phyloP scores from a whole-genome alignment of 768 basidiomycete species.

The Suillus spraguei region DNA sequence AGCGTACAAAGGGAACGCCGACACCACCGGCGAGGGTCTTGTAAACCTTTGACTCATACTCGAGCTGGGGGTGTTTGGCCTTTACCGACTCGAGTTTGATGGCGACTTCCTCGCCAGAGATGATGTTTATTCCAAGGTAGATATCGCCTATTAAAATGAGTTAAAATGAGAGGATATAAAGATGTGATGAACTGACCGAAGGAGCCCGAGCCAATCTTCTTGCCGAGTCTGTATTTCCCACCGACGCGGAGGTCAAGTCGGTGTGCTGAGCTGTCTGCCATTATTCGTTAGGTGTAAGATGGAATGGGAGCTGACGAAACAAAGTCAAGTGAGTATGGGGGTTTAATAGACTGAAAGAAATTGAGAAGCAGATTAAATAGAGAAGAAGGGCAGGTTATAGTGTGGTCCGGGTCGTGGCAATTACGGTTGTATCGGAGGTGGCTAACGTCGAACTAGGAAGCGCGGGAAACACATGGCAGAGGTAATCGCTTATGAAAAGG shows the following conservation, averaged over 20 bases:
- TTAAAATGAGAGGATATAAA: slow-evolving; percentile 13
- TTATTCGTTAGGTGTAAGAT: slow-evolving; percentile 33
- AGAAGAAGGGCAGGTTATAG: slow-evolving; percentile 30
- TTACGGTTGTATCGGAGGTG: slow-evolving; percentile 39
- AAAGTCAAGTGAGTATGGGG: slow-evolving; percentile 18
- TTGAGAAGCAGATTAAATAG: slow-evolving; percentile 22
- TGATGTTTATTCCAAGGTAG: slow-evolving; percentile 99
- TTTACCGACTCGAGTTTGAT: slow-evolving; percentile 99
- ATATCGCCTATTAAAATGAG: slow-evolving; percentile 74
- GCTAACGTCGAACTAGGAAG: slow-evolving; percentile 29
- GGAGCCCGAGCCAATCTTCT: slow-evolving; percentile 99
- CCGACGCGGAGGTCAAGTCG: slow-evolving; percentile 88
- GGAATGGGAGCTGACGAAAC: slow-evolving; percentile 16
- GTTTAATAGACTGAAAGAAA: slow-evolving; percentile 19
- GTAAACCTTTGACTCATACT: slow-evolving; percentile 94
- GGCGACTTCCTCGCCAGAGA: slow-evolving; percentile 98
- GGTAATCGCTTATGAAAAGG: slow-evolving; percentile 7
- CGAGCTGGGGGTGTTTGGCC: slow-evolving; percentile 99
- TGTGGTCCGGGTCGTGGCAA: slow-evolving; percentile 32
- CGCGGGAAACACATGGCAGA: slow-evolving; percentile 8
- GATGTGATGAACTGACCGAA: slow-evolving; percentile 67
- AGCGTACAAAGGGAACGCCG: slow-evolving; percentile 97
- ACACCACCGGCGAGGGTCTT: slow-evolving; percentile 99
- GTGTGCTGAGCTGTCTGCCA: slow-evolving; percentile 74
- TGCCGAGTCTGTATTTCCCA: slow-evolving; percentile 96